Evolutionary conservation across 2,329 filamentous ascomycete genomes (phyloP).

Genomic region (Fusarium nematophilum): DNA sequence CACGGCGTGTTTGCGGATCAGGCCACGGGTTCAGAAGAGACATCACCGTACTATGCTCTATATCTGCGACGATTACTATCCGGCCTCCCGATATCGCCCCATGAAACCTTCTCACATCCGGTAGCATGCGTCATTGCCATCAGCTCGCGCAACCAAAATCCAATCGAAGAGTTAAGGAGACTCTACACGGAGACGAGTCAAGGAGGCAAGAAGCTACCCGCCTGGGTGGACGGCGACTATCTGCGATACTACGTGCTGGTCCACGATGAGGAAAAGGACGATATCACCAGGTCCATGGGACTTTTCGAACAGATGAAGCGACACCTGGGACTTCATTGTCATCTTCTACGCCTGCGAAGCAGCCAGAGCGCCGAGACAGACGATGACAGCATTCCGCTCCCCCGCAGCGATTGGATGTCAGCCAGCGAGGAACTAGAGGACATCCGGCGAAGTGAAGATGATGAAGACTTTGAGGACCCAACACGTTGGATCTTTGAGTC

Average conservation of each 20-base stretch:
- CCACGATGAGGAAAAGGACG: conserved; percentile 95
- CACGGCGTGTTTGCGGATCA: conserved; percentile 54
- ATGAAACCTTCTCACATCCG: conserved; percentile 95
- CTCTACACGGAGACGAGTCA: conserved; percentile 88
- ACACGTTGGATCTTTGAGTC: conserved; percentile 90
- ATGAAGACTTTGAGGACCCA: conserved; percentile 76
- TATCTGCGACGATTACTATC: conserved; percentile 88
- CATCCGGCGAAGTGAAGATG: conserved; percentile 74
- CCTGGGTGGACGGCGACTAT: conserved; percentile 92
- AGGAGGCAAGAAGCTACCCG: conserved; percentile 77
- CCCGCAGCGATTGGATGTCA: conserved; percentile 88
- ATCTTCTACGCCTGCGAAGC: conserved; percentile 86
- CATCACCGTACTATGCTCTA: conserved; percentile 85
- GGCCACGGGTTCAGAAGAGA: conserved; percentile 59
- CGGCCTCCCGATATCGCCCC: conserved; percentile 79
- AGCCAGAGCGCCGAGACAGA: conserved; percentile 88
- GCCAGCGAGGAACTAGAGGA: conserved; percentile 85
- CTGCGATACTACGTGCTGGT: conserved; percentile 95
- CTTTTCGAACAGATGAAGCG: conserved; percentile 99
- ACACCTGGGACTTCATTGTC: conserved; percentile 96
- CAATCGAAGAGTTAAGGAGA: conserved; percentile 86
- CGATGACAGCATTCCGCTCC: conserved; percentile 86
- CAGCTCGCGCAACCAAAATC: conserved; percentile 84
- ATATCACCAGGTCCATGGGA: conserved; percentile 88
- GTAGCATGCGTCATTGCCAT: conserved; percentile 96